Evolutionary conservation across 2,329 filamentous ascomycete genomes (phyloP).

Genomic region (Dothidotthia symphoricarpi): DNA sequence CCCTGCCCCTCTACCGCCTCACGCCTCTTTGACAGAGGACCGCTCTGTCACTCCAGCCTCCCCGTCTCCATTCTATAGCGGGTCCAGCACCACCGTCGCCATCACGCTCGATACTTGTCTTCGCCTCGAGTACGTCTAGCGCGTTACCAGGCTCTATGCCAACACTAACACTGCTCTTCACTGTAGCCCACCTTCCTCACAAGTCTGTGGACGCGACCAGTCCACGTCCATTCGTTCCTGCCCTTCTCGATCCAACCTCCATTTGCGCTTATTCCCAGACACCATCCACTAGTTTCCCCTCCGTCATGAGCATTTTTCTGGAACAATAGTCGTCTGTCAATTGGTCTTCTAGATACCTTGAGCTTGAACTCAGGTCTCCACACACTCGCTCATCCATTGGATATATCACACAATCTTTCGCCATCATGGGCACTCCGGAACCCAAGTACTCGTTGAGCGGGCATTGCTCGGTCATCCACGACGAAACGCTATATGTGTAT

Average conservation of each 20-base stretch:
- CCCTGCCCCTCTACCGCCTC: constrained; percentile 12
- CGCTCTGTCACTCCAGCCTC: constrained; percentile 18
- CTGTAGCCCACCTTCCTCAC: constrained; percentile 12
- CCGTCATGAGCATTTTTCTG: constrained; percentile 34
- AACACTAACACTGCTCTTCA: constrained; percentile 19
- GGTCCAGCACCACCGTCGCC: constrained; percentile 14
- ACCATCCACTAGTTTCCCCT: constrained; percentile 1
- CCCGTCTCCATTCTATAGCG: constrained; percentile 13
- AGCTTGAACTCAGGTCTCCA: constrained; percentile 17
- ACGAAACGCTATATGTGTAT: constrained; percentile 83
- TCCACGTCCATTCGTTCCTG: neutral
- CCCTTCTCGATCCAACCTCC: too few species aligned
- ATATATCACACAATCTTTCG: constrained; percentile 9
- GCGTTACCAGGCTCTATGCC: constrained; percentile 11
- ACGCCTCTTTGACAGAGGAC: constrained; percentile 41
- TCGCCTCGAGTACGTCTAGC: constrained; percentile 21
- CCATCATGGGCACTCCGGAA: constrained; percentile 67
- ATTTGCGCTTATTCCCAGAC: constrained; percentile 1
- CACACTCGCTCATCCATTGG: constrained; percentile 17
- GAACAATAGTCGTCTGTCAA: constrained; percentile 20
- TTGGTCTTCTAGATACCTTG: constrained; percentile 19
- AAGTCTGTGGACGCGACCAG: constrained; percentile 7
- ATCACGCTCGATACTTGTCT: constrained; percentile 16
- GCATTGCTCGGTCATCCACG: constrained; percentile 77
- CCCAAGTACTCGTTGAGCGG: constrained; percentile 69